Percentiles rank a stretch among this genome's conserved stretches.
Conservation (phyloP, 2,329 filamentous ascomycete species). For the Aspergillus oerlinghausenensis region DNA sequence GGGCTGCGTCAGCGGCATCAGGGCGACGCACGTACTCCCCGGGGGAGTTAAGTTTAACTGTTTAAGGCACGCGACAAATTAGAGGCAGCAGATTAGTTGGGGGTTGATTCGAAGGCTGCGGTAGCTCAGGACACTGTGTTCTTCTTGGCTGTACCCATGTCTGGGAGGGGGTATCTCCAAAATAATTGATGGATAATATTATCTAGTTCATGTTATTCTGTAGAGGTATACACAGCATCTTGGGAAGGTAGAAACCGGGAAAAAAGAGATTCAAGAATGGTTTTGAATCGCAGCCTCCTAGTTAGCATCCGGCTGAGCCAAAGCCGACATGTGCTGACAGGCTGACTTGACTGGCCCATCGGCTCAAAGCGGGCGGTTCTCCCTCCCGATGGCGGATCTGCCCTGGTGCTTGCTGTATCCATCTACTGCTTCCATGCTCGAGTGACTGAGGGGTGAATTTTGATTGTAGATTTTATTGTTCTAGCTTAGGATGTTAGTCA, state of each 20-base stretch:
- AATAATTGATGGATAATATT: background rate
- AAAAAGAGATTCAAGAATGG: background rate
- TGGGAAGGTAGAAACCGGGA: too few relatives aligned
- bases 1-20: conserved; percentile 36
- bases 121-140: background rate
- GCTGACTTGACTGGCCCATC: background rate
- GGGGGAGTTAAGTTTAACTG: background rate
- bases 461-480: background rate
- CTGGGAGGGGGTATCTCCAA: background rate
- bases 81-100: background rate
- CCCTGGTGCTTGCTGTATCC: too few relatives aligned
- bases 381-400: background rate
- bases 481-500: background rate
- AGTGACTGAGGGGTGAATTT: background rate
- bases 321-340: conserved; percentile 6
- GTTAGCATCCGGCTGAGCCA: conserved; percentile 1
- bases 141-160: background rate
- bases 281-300: background rate
- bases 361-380: background rate
- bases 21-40: conserved; percentile 2
- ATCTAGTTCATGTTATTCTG: background rate
- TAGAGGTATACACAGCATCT: background rate
- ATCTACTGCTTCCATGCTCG: background rate
- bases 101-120: background rate
- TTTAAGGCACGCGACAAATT: background rate